phyloP scores from a whole-genome alignment of 1,139 yeast genomes.

The Pneumocystis jirovecii region DNA sequence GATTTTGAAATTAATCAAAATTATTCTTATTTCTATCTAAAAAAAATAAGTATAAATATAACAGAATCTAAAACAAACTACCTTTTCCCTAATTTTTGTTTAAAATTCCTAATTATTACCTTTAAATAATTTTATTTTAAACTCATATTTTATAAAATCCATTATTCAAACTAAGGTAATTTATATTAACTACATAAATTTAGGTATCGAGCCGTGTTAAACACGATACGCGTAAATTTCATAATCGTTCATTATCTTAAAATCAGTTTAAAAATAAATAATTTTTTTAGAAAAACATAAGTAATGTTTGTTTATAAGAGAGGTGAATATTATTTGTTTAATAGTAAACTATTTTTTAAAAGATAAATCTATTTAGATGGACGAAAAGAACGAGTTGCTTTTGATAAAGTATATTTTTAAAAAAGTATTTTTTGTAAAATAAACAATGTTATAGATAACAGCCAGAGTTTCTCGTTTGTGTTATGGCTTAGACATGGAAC shows the following conservation, averaged over 20 bases:
- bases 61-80: no score
- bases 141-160: background rate
- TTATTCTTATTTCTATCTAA: no score
- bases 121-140: no score
- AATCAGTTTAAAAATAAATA: background rate
- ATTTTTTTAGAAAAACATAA: background rate
- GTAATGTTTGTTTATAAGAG: constrained; percentile 42
- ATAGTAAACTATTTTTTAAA: background rate
- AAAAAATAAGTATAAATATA: background rate
- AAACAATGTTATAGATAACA: constrained; percentile 29
- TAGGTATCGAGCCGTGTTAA: background rate
- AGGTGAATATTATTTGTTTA: constrained; percentile 16
- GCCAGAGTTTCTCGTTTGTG: constrained; percentile 54
- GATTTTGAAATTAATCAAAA: no score
- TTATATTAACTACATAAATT: background rate
- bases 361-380: constrained; percentile 32
- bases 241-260: background rate
- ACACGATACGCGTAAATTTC: background rate
- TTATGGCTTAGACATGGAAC: constrained; percentile 68
- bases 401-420: constrained; percentile 35
- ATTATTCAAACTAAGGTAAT: background rate
- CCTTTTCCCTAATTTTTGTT: background rate
- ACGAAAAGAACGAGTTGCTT: constrained; percentile 71
- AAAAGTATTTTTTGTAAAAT: background rate
- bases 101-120: no score